Evolutionary conservation across 192 early-diverging fungal species (phyloP), one percentile per base, ranked within the genome.

Genomic region (Chytriomyces confervae): DNA sequence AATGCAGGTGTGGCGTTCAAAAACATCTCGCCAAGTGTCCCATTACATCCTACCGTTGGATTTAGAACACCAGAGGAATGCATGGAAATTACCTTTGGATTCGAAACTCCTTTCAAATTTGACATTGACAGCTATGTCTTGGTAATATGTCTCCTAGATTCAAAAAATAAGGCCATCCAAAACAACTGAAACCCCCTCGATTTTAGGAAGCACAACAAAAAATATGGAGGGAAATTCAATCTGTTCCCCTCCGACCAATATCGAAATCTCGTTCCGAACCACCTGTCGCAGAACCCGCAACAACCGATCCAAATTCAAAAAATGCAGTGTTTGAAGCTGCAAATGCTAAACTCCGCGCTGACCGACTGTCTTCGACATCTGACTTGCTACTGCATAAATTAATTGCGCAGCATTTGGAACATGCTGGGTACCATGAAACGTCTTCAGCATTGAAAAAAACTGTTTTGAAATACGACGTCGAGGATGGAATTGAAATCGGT

Each of bases 21-120:
- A 81, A 84, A 50, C 78, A 79, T 50, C 77, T 80, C 61, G 81
- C 83, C 62, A 11, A 81, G 81, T 23, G 10, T 29, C 0, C 66
- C 79, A 47, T 65, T 94, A 5, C 95, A 91, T 75, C 93, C 94
- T 7, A 89, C 86, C 0, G 86, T 96, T 60, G 95, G 94, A 0
- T 79, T 95, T 66, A 78, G 92, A 50, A 94, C 95, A 5, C 81
- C 84, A 13, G 93, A 91, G 10, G 95, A 95, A 70, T 76, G 86
- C 20, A 80, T 95, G 23, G 84, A 91, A 73, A 91, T 87, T 11
- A 96, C 95, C 77, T 96, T 96, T 88, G 95, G 95, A 5, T n/a
- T 7, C 10, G 82, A 88, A 45, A 64, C 76, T 36, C 82, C 84
- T 3, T 96, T 95, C 80, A 79, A 81, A 46, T 96, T 89, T 75